These are phyloP conservation scores for Suillus subluteus DNA, from an alignment of 768 basidiomycete genomes.

Conservation along the genomic window DNA sequence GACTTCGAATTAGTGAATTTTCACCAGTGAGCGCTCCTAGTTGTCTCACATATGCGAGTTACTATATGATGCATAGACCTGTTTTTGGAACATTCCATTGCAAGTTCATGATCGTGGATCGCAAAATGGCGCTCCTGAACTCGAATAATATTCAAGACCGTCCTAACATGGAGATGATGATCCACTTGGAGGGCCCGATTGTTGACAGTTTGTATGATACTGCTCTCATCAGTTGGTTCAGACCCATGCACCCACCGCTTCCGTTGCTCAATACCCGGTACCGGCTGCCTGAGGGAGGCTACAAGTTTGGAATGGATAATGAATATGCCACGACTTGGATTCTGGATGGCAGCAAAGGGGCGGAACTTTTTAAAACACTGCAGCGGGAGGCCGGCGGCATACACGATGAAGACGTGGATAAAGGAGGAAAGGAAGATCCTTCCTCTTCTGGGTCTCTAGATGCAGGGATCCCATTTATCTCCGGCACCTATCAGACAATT, in stretches of 20 bases:
- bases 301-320: constrained; percentile 42
- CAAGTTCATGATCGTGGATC: constrained; percentile 71
- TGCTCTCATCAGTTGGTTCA: constrained; percentile 64
- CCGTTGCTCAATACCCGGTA: constrained; percentile 43
- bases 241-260: constrained; percentile 47
- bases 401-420: constrained; percentile 9
- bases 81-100: constrained; percentile 71
- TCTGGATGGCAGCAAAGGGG: constrained; percentile 29
- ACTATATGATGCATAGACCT: constrained; percentile 36
- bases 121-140: constrained; percentile 66
- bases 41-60: constrained; percentile 19
- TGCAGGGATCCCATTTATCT: constrained; percentile 27
- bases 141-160: constrained; percentile 72
- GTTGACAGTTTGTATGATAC: constrained; percentile 73
- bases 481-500: constrained; percentile 40
- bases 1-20: constrained; percentile 64
- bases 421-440: background rate
- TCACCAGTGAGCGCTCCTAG: constrained; percentile 36
- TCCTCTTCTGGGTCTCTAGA: background rate
- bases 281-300: constrained; percentile 36
- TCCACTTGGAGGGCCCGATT: constrained; percentile 70
- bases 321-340: constrained; percentile 31
- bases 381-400: constrained; percentile 18
- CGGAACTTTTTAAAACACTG: constrained; percentile 29
- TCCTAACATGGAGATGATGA: constrained; percentile 61